Conservation (phyloP, 805 yeast genomes). For the Metschnikowia santaceciliae region DNA sequence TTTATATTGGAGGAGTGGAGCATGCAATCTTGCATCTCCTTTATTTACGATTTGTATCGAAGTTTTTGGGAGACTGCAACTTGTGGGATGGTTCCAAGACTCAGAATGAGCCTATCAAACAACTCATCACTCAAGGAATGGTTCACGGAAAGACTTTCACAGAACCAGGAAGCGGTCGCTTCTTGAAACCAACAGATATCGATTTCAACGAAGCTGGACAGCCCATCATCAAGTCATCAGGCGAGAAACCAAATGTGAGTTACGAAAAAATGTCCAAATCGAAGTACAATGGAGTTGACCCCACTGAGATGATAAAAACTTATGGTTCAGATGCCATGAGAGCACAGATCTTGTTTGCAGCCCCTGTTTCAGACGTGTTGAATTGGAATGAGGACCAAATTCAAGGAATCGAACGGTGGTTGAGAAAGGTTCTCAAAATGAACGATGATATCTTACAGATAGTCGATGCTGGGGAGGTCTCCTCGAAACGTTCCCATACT, state of each 20-base stretch:
- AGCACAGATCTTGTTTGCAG: slow-evolving; percentile 89
- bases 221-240: slow-evolving; percentile 49
- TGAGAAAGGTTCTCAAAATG: slow-evolving; percentile 48
- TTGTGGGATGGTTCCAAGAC: slow-evolving; percentile 58
- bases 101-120: slow-evolving; percentile 76
- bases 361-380: slow-evolving; percentile 77
- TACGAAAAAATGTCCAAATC: slow-evolving; percentile 97
- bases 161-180: slow-evolving; percentile 70
- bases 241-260: slow-evolving; percentile 49
- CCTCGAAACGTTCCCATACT: slow-evolving; percentile 5
- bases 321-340: slow-evolving; percentile 95
- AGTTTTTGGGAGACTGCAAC: slow-evolving; percentile 66
- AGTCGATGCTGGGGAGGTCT: neutral
- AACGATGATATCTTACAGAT: slow-evolving; percentile 19
- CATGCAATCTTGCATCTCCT: slow-evolving; percentile 92
- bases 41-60: slow-evolving; percentile 81
- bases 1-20: slow-evolving; percentile 93
- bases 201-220: slow-evolving; percentile 36
- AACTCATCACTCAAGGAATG: slow-evolving; percentile 93
- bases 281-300: slow-evolving; percentile 92
- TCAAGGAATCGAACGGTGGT: slow-evolving; percentile 85
- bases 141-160: slow-evolving; percentile 86
- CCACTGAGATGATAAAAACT: slow-evolving; percentile 61
- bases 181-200: slow-evolving; percentile 75
- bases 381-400: slow-evolving; percentile 91